Percentiles rank a stretch among this genome's conserved stretches.
Conservation (phyloP, 371 early-diverging fungal genomes). For the Rhizomucor miehei region DNA sequence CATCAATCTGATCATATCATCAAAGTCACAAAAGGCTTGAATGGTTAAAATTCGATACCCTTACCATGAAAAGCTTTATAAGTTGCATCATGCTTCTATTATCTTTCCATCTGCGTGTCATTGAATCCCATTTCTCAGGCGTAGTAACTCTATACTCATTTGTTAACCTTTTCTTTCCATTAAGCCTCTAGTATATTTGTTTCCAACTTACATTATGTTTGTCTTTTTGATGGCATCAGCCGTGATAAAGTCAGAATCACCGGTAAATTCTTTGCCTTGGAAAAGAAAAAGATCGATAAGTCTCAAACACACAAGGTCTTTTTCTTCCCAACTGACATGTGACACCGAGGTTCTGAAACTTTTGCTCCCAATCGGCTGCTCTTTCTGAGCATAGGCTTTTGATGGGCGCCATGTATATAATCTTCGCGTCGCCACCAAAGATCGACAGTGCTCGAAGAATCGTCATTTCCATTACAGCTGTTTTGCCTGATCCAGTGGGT, state of each 20-base stretch:
- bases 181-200: neutral
- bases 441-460: slow-evolving; percentile 52
- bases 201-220: slow-evolving; percentile 31
- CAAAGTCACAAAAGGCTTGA: neutral
- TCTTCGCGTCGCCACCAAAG: slow-evolving; percentile 31
- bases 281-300: slow-evolving; percentile 1
- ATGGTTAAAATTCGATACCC: neutral
- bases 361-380: slow-evolving; percentile 59
- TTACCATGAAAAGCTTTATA: slow-evolving; percentile 45
- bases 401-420: slow-evolving; percentile 87
- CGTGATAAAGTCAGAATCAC: slow-evolving; percentile 61
- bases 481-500: slow-evolving; percentile 90
- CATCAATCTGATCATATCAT: slow-evolving; percentile 37
- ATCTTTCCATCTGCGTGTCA: slow-evolving; percentile 63
- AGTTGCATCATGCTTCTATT: slow-evolving; percentile 29
- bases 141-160: slow-evolving; percentile 55
- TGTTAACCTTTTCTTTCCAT: neutral
- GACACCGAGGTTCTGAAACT: slow-evolving; percentile 58
- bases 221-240: slow-evolving; percentile 29
- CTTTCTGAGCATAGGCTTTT: slow-evolving; percentile 83
- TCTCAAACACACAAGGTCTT: neutral
- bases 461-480: slow-evolving; percentile 70
- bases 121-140: slow-evolving; percentile 80
- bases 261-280: slow-evolving; percentile 71
- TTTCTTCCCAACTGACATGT: slow-evolving; percentile 33